These are phyloP conservation scores for Sicyos baderoa DNA, from an alignment of 306 rosid genomes.

Conservation along the genomic window DNA sequence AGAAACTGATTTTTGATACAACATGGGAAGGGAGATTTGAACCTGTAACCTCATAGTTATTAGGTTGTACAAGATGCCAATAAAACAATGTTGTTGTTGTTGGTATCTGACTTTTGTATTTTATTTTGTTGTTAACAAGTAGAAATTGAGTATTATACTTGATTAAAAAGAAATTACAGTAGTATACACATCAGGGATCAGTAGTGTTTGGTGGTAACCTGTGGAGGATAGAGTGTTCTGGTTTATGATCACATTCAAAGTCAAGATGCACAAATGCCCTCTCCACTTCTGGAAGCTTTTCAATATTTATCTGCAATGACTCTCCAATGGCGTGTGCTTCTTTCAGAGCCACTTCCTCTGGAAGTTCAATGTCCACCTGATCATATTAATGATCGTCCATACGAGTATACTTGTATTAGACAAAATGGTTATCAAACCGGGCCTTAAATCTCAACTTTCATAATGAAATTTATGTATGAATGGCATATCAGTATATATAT, in stretches of 20 bases:
- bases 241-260: constrained; percentile 93
- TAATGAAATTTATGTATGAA: not conserved
- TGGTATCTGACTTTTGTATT: too few species aligned
- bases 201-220: constrained; percentile 66
- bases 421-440: too few species aligned
- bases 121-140: too few species aligned
- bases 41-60: too few species aligned
- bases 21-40: too few species aligned
- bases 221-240: constrained; percentile 74
- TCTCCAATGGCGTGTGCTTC: constrained; percentile 82
- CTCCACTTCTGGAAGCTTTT: constrained; percentile 77
- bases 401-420: too few species aligned
- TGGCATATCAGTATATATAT: not conserved
- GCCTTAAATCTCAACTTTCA: not conserved
- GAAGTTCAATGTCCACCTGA: constrained; percentile 88
- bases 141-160: too few species aligned
- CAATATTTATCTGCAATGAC: constrained; percentile 57
- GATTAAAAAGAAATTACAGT: too few species aligned
- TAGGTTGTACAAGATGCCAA: too few species aligned
- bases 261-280: constrained; percentile 90
- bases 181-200: constrained; percentile 12
- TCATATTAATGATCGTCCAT: constrained; percentile 15
- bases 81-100: too few species aligned
- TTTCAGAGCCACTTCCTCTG: constrained; percentile 70
- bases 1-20: too few species aligned